Evolutionary conservation across 768 basidiomycete species (phyloP).

Genomic region (Heimioporus sp.): DNA sequence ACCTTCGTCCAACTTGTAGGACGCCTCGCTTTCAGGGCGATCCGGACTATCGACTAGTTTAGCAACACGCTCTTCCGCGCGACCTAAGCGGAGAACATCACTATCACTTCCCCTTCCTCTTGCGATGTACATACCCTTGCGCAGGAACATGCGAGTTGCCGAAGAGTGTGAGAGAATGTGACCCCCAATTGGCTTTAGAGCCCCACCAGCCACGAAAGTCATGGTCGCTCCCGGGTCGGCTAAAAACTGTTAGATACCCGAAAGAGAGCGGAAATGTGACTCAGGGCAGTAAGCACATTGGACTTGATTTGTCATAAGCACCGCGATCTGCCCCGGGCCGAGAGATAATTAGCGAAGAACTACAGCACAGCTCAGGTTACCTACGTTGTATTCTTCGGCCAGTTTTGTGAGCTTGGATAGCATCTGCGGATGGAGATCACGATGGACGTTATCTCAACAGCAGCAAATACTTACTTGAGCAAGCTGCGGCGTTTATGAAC

Average conservation of each 20-base stretch:
- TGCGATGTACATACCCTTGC: slow-evolving; percentile 60
- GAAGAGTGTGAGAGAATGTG: slow-evolving; percentile 87
- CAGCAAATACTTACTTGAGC: slow-evolving; percentile 60
- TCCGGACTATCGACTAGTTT: slow-evolving; percentile 90
- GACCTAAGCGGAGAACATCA: slow-evolving; percentile 46
- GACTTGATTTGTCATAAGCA: slow-evolving; percentile 92
- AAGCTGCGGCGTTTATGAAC: slow-evolving; percentile 53
- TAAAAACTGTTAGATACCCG: slow-evolving; percentile 29
- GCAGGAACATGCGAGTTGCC: slow-evolving; percentile 81
- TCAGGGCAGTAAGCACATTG: slow-evolving; percentile 52
- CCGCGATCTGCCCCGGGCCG: slow-evolving; percentile 54
- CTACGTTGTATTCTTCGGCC: slow-evolving; percentile 87
- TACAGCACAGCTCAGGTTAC: slow-evolving; percentile 1
- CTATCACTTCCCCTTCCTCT: not conserved
- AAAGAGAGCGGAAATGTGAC: not conserved
- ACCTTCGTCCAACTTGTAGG: slow-evolving; percentile 88
- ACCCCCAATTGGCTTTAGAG: slow-evolving; percentile 87
- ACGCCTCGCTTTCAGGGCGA: slow-evolving; percentile 86
- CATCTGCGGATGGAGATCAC: slow-evolving; percentile 50
- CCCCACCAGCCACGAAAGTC: slow-evolving; percentile 93
- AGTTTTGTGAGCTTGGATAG: slow-evolving; percentile 88
- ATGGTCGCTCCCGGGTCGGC: slow-evolving; percentile 94
- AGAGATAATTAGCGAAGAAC: slow-evolving; percentile 5
- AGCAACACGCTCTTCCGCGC: slow-evolving; percentile 88
- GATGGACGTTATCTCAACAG: not conserved